Conservation (phyloP, 2,329 filamentous ascomycete genomes). For the Aspergillus puulaauensis region DNA sequence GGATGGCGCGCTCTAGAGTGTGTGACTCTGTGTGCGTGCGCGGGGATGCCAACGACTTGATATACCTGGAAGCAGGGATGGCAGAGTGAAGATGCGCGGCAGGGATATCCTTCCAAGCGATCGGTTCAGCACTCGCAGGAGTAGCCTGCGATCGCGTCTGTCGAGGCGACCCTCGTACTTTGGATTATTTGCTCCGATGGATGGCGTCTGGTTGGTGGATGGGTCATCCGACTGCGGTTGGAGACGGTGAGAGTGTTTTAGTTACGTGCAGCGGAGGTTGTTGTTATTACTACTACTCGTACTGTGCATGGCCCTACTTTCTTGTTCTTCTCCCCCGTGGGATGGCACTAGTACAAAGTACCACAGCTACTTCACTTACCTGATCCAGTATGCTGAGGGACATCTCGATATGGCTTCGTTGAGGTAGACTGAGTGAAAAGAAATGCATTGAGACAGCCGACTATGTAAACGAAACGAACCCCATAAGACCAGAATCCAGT, state of each 20-base stretch:
- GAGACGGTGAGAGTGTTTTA: background rate
- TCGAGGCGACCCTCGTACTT: background rate
- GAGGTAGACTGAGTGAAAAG: background rate
- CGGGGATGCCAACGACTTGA: too few relatives aligned
- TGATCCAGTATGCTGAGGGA: background rate
- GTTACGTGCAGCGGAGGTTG: background rate
- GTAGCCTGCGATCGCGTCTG: background rate
- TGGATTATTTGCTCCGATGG: background rate
- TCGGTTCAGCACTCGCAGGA: background rate
- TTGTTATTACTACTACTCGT: background rate
- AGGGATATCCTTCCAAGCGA: constrained; percentile 1
- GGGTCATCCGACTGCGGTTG: background rate
- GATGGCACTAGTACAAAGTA: background rate
- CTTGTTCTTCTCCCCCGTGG: background rate
- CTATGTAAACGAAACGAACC: constrained; percentile 5
- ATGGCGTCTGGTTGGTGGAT: background rate
- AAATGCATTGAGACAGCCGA: constrained; percentile 1
- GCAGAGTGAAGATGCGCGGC: background rate
- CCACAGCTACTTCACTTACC: background rate
- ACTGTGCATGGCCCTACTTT: background rate
- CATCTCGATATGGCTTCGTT: background rate
- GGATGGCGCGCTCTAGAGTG: background rate
- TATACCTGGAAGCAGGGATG: background rate
- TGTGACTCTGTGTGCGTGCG: background rate
- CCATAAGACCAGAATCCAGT: background rate